phyloP scores from a whole-genome alignment of 768 basidiomycete genomes.

The Inosperma sp. region DNA sequence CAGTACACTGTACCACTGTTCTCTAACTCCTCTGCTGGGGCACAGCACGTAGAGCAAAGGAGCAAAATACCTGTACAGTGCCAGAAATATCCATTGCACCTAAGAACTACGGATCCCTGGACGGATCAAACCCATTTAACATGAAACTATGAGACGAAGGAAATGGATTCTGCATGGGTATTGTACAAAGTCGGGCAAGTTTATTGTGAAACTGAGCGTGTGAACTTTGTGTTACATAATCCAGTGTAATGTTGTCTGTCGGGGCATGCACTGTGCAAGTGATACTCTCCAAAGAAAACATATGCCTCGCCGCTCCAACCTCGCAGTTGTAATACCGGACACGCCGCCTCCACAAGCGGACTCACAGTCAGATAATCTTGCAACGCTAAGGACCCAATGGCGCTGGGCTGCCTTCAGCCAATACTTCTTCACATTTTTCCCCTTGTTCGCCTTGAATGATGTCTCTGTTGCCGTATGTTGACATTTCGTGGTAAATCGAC shows the following conservation, averaged over 20 bases:
- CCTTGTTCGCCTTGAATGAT: constrained; percentile 66
- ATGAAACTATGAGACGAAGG: no score
- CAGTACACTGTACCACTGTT: no score
- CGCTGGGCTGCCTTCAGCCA: constrained; percentile 91
- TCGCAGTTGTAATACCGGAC: constrained; percentile 27
- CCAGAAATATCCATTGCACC: no score
- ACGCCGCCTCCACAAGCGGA: constrained; percentile 24
- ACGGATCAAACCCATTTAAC: no score
- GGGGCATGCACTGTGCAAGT: constrained; percentile 14
- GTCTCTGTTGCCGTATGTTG: constrained; percentile 58
- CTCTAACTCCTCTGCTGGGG: no score
- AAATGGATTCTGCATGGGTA: neutral
- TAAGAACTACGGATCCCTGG: no score
- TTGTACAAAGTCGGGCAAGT: no score
- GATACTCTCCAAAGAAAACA: constrained; percentile 6
- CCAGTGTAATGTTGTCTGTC: constrained; percentile 20
- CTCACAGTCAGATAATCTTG: constrained; percentile 36
- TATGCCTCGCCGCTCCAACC: constrained; percentile 55
- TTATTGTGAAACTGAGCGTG: neutral
- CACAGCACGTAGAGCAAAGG: no score
- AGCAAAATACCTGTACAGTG: no score
- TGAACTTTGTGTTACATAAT: constrained; percentile 21
- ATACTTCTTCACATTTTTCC: constrained; percentile 82
- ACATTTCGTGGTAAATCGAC: constrained; percentile 5
- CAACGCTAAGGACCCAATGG: constrained; percentile 71